These are phyloP conservation scores for Reutealis trisperma DNA, from an alignment of 345 rosid genomes.

Conservation along the genomic window DNA sequence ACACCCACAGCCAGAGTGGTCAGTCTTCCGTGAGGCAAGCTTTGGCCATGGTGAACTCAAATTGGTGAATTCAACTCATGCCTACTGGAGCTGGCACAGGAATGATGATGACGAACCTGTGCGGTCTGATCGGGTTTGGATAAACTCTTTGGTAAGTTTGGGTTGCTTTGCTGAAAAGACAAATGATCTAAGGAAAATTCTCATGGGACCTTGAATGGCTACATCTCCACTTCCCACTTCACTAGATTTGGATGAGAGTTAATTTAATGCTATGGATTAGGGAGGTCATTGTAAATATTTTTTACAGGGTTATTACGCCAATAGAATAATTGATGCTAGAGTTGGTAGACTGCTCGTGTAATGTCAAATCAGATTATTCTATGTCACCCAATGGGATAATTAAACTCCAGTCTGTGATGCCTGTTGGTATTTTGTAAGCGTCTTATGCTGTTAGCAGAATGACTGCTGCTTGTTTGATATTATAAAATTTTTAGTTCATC, in stretches of 20 bases:
- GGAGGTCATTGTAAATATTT: slow-evolving; percentile 8
- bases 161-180: slow-evolving; percentile 53
- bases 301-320: not conserved
- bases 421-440: not conserved
- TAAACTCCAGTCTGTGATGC: not conserved
- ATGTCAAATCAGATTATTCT: not conserved
- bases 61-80: slow-evolving; percentile 76
- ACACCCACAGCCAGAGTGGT: slow-evolving; percentile 82
- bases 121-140: slow-evolving; percentile 81
- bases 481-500: no score
- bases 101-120: slow-evolving; percentile 94
- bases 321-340: not conserved
- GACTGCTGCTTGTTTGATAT: not conserved
- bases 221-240: not conserved
- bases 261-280: not conserved
- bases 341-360: not conserved
- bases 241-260: not conserved
- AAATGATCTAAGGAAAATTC: slow-evolving; percentile 48
- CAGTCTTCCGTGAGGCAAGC: slow-evolving; percentile 94
- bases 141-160: slow-evolving; percentile 63
- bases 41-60: slow-evolving; percentile 94
- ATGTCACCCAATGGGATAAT: not conserved
- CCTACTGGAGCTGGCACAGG: slow-evolving; percentile 95
- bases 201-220: slow-evolving; percentile 43
- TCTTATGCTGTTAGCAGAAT: not conserved